phyloP scores from a whole-genome alignment of 2,329 filamentous ascomycete species.

The Pseudophaeomoniella oleicola region DNA sequence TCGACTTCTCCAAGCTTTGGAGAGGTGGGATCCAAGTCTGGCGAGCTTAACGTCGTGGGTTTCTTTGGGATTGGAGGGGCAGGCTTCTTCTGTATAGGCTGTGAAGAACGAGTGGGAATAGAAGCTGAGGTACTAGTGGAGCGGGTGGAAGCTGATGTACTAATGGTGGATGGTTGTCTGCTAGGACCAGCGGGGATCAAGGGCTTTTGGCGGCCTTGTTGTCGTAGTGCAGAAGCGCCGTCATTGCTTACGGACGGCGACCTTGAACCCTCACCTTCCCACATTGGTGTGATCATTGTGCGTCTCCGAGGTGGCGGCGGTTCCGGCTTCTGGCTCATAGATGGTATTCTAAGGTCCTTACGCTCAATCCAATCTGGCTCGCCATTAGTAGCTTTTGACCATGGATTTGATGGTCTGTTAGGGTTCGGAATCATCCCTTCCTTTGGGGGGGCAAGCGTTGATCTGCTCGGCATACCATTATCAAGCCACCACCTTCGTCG shows the following conservation, averaged over 20 bases:
- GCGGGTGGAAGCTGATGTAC: constrained; percentile 10
- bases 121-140: constrained; percentile 15
- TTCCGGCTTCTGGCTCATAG: constrained; percentile 6
- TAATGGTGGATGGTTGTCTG: constrained; percentile 1
- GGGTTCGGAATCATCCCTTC: constrained; percentile 54
- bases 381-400: constrained; percentile 41
- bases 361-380: constrained; percentile 68
- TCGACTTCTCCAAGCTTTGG: neutral
- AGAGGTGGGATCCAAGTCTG: neutral
- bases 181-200: constrained; percentile 4
- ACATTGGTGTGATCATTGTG: constrained; percentile 7
- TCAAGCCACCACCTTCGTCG: constrained; percentile 52
- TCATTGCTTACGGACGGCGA: constrained; percentile 1
- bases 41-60: constrained; percentile 29
- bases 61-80: constrained; percentile 50
- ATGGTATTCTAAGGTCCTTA: constrained; percentile 2
- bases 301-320: constrained; percentile 14
- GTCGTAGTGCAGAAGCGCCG: constrained; percentile 1
- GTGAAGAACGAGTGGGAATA: constrained; percentile 20
- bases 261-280: constrained; percentile 7
- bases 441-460: constrained; percentile 52
- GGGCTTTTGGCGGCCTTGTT: constrained; percentile 2
- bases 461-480: constrained; percentile 54
- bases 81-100: constrained; percentile 22
- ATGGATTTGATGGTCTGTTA: constrained; percentile 66